Base-by-base conservation (phyloP, 371 early-diverging fungal species). In the Lichtheimia ornata region DNA sequence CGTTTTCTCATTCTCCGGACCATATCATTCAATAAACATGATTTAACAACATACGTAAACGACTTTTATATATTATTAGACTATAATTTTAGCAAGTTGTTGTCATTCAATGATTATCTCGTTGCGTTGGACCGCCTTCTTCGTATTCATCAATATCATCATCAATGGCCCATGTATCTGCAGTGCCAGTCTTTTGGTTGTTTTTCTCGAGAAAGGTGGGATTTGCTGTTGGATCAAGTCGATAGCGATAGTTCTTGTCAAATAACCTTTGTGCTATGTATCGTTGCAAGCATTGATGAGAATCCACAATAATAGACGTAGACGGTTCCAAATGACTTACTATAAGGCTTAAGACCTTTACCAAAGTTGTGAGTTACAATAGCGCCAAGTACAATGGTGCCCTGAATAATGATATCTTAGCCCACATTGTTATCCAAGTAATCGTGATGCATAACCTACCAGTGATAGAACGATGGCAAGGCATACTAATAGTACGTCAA, bases 281-380 rank as follows among this genome's bases (percentile, higher is more conserved):
- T 9, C 55, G 4, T 30, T 12, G 56, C 43, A n/a, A 18, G 2
- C 6, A 27, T 14, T 15, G 28, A 11, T 35, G 11, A 35, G 35
- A 6, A 35, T 5, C 35, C 11, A 6, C 2, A 2, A 35, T 35
- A 1, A 22, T 28, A 6, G 9, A 35, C 35, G 9, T 35, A 35
- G 22, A 22, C 2, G 11, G 9, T 35, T 0, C 11, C 35, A 35
- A 30, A 11, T 35, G 11, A 35, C 72, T 69, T 74, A 81, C 81
- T 57, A 43, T 74, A 70, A 12, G 78, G 77, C 47, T 76, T 78
- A 13, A 81, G 50, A 2, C 82, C 82, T 42, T 68, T 73, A 27
- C 66, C 70, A 64, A 81, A 81, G 56, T 81, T 81, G 20, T 59
- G 59, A 22, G 67, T 65, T 0, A 74, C 75, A 15, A 69, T 17